These are phyloP conservation scores for Beta macrorhiza DNA, from an alignment of 179 eudicot species.

Conservation along the genomic window DNA sequence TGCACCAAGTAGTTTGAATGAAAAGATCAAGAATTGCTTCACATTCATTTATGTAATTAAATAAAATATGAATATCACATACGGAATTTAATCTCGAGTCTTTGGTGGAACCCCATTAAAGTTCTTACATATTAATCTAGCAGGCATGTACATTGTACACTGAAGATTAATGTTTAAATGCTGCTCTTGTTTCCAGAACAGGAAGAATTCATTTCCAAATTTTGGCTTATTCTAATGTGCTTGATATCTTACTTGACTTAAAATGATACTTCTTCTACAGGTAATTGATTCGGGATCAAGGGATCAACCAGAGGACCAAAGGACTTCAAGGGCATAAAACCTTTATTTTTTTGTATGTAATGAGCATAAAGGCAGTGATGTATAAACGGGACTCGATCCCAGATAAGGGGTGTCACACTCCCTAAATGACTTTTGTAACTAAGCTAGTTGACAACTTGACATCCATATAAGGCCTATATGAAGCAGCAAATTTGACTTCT, in stretches of 20 bases:
- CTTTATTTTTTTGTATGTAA: no score
- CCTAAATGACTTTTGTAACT: no score
- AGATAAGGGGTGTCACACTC: no score
- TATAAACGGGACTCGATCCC: no score
- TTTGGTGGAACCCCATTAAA: neutral
- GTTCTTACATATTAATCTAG: neutral
- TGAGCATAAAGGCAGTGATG: no score
- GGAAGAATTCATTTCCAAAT: neutral
- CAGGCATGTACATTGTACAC: neutral
- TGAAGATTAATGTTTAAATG: neutral
- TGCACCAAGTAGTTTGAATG: constrained; percentile 23
- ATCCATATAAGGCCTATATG: no score
- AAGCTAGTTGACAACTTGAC: no score
- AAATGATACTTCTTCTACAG: neutral
- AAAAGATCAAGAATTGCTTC: neutral
- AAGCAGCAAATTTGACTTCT: no score
- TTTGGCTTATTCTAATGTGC: neutral
- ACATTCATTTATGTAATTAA: neutral
- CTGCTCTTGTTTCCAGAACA: neutral
- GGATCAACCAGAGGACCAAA: neutral
- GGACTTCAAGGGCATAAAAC: neutral
- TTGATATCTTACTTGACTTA: neutral
- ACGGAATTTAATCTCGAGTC: neutral
- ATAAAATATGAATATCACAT: neutral
- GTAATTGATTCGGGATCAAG: neutral